Base-by-base conservation (phyloP, 2,329 filamentous ascomycete genomes). In the Claviceps humidiphila region DNA sequence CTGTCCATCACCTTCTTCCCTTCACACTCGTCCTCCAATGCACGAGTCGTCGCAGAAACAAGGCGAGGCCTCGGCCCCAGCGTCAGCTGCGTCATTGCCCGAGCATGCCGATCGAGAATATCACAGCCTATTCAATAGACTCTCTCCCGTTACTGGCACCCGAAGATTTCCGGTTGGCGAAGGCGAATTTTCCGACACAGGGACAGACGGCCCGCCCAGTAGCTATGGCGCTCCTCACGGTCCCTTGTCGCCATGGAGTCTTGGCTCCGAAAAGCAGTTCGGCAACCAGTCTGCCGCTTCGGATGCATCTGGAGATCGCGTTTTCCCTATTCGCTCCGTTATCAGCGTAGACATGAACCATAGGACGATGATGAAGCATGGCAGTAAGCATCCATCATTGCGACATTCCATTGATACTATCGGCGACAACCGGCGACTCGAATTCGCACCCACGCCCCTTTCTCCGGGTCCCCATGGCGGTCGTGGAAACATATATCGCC, bases 291-390 rank as follows among this genome's bases (percentile, higher is more conserved):
- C 65, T 2, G 57, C 58, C 11, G 57, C 60, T 47, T 68, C 68
- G n/a, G 68, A 69, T 51, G 62, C 65, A 24, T 68, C 66, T 30
- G 64, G 66, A 37, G 75, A 90, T 60, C 77, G 85, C 51, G 84
- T 91, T 5, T 91, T 87, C 53, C 87, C 87, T n/a, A 85, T 91
- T 37, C 80, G 85, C 48, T 89, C 85, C n/a, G 82, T 87, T 44
- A 74, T 91, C 24, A 86, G 80, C 6, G 79, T 90, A 42, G 82
- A 87, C 58, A 78, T 79, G 6, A 51, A 54, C n/a, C 67, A 65
- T 48, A 58, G 58, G 49, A 65, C 68, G 69, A 74, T 61, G 55
- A 60, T 66, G 5, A 61, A 58, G 46, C 70, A 73, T 11, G 68
- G 70, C n/a, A 68, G 68, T 54, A 68, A 70, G 49, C 58, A 65